phyloP scores from a whole-genome alignment of 2,329 filamentous ascomycete genomes.

The Fulvia fulva region DNA sequence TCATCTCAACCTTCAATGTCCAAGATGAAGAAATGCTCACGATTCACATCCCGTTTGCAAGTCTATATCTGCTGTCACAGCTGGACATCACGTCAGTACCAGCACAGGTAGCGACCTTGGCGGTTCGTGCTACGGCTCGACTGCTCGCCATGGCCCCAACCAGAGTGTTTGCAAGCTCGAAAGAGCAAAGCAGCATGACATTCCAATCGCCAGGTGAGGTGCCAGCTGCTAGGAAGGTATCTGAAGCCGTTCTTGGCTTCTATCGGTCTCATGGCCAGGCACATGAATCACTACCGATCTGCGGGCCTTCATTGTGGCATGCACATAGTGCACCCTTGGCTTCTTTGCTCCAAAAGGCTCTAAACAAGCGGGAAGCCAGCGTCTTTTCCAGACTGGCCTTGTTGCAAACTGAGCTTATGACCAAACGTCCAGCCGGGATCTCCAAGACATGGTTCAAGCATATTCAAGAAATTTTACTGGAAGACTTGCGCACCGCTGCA shows the following conservation, averaged over 20 bases:
- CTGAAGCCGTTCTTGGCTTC: conserved; percentile 7
- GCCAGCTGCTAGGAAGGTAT: background rate
- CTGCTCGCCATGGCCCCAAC: conserved; percentile 17
- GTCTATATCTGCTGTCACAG: conserved; percentile 43
- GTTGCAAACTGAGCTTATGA: background rate
- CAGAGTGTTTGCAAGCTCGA: conserved; percentile 7
- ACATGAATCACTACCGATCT: conserved; percentile 1
- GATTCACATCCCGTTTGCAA: conserved; percentile 70
- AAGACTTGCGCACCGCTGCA: background rate
- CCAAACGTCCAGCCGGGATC: background rate
- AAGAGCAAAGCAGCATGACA: background rate
- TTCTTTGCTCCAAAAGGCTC: conserved; percentile 2
- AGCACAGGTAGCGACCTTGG: background rate
- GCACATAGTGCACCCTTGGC: background rate
- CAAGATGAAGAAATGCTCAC: conserved; percentile 94
- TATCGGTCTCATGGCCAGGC: conserved; percentile 9
- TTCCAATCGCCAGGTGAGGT: background rate
- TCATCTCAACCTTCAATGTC: conserved; percentile 84
- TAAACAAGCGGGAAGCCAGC: background rate
- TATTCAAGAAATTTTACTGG: conserved; percentile 3
- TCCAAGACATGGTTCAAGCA: background rate
- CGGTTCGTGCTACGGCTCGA: conserved; percentile 7
- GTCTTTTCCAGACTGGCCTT: background rate
- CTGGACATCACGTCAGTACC: conserved; percentile 8
- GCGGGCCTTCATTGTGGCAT: background rate